Evolutionary conservation across 2,329 filamentous ascomycete species (phyloP).

Genomic region (Diaporthe citrichinensis): DNA sequence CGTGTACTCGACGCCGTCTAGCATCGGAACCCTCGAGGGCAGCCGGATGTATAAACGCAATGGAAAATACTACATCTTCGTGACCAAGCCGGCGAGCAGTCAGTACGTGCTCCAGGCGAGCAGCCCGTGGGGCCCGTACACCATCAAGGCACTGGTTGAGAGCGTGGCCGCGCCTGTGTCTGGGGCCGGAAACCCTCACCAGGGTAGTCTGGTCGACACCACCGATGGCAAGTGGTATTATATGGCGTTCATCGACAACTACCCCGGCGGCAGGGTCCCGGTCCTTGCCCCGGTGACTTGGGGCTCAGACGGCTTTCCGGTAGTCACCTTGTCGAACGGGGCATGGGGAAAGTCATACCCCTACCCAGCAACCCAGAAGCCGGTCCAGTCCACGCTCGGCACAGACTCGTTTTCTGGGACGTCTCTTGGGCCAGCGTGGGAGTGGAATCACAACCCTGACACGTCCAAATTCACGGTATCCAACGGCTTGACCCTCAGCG

Average conservation of each 20-base stretch:
- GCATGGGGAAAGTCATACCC: background rate
- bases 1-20: conserved; percentile 58
- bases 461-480: conserved; percentile 58
- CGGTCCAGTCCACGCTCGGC: conserved; percentile 1
- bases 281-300: background rate
- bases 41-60: conserved; percentile 70
- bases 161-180: conserved; percentile 1
- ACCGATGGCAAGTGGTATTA: background rate
- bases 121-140: conserved; percentile 68
- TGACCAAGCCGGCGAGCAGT: conserved; percentile 59
- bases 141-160: conserved; percentile 60
- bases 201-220: background rate
- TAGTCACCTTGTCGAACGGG: background rate
- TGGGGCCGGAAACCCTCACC: background rate
- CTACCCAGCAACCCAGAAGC: background rate
- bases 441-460: conserved; percentile 76
- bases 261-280: background rate
- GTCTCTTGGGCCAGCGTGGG: conserved; percentile 62
- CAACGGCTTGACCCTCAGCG: conserved; percentile 60
- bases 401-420: conserved; percentile 42
- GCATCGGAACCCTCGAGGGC: conserved; percentile 60
- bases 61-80: conserved; percentile 68
- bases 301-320: background rate
- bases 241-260: conserved; percentile 1
- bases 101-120: conserved; percentile 65